Evolutionary conservation across 148 eudicot genomes (phyloP).

Genomic region (Amaranthus hypochondriacus): DNA sequence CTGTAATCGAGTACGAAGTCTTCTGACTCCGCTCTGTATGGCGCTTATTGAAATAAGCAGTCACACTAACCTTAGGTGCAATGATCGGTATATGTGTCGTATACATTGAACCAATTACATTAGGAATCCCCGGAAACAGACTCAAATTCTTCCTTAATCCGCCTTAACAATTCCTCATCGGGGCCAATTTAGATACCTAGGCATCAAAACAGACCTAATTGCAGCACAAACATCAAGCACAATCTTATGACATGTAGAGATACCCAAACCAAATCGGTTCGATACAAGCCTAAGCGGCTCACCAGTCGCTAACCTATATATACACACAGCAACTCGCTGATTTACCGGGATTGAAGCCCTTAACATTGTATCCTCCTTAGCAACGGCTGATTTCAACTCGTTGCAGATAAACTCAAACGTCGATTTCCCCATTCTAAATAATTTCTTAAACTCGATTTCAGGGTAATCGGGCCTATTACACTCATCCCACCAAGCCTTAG

Average conservation of each 20-base stretch:
- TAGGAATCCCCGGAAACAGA: constrained; percentile 57
- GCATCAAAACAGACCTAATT: constrained; percentile 71
- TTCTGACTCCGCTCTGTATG: constrained; percentile 74
- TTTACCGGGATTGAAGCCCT: constrained; percentile 76
- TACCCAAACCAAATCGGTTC: constrained; percentile 72
- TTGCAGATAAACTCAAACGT: constrained; percentile 72
- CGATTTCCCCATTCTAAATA: constrained; percentile 69
- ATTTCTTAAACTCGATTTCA: constrained; percentile 59
- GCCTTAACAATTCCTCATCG: constrained; percentile 32
- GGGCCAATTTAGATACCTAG: constrained; percentile 70
- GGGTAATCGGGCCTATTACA: constrained; percentile 62
- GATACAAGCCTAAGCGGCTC: constrained; percentile 79
- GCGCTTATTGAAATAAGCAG: constrained; percentile 73
- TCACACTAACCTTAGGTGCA: constrained; percentile 77
- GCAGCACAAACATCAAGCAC: constrained; percentile 84
- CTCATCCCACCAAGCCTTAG: constrained; percentile 87
- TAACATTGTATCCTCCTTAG: constrained; percentile 72
- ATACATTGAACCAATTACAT: constrained; percentile 76
- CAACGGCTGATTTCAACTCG: constrained; percentile 58
- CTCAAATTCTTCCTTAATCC: constrained; percentile 48
- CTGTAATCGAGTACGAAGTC: constrained; percentile 76
- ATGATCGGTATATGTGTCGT: constrained; percentile 84
- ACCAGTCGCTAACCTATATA: constrained; percentile 79
- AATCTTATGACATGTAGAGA: constrained; percentile 83
- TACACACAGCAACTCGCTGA: constrained; percentile 81